Evolutionary conservation across 805 yeast genomes (phyloP).

Genomic region (Candida silvicultrix): DNA sequence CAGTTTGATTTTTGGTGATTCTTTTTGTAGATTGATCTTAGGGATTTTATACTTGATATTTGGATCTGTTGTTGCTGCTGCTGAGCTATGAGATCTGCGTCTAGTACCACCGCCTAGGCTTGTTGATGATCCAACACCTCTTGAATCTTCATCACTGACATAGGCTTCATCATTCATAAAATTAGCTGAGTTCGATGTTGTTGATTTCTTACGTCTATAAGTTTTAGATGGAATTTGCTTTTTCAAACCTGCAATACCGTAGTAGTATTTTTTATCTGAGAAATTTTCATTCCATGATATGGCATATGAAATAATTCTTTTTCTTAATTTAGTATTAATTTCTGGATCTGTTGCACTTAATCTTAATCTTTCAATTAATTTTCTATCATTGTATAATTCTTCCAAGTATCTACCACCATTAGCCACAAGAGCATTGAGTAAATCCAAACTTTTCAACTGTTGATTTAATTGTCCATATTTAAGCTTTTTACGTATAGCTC

Average conservation of each 20-base stretch:
- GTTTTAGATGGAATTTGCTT: constrained; percentile 33
- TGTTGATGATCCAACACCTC: constrained; percentile 12
- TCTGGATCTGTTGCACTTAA: constrained; percentile 35
- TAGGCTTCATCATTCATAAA: constrained; percentile 52
- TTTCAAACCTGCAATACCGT: constrained; percentile 41
- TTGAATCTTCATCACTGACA: constrained; percentile 27
- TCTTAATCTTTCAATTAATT: constrained; percentile 57
- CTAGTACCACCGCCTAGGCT: neutral
- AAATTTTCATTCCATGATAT: constrained; percentile 63
- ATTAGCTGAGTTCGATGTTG: constrained; percentile 14
- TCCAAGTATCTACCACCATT: constrained; percentile 37
- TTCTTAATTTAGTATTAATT: constrained; percentile 43
- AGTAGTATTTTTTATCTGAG: constrained; percentile 40
- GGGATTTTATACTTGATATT: constrained; percentile 57
- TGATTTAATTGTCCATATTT: constrained; percentile 72
- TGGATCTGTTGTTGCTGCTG: constrained; percentile 23
- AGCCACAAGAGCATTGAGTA: constrained; percentile 54
- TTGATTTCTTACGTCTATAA: constrained; percentile 3
- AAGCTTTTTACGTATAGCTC: constrained; percentile 82
- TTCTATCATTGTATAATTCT: constrained; percentile 58
- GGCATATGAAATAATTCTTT: constrained; percentile 44
- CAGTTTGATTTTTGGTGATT: constrained; percentile 63
- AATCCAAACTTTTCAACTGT: constrained; percentile 60
- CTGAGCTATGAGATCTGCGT: constrained; percentile 1
- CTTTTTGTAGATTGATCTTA: constrained; percentile 59